These are phyloP conservation scores for Magnaporthales sp. DNA, from an alignment of 2,329 filamentous ascomycete genomes.

Conservation along the genomic window DNA sequence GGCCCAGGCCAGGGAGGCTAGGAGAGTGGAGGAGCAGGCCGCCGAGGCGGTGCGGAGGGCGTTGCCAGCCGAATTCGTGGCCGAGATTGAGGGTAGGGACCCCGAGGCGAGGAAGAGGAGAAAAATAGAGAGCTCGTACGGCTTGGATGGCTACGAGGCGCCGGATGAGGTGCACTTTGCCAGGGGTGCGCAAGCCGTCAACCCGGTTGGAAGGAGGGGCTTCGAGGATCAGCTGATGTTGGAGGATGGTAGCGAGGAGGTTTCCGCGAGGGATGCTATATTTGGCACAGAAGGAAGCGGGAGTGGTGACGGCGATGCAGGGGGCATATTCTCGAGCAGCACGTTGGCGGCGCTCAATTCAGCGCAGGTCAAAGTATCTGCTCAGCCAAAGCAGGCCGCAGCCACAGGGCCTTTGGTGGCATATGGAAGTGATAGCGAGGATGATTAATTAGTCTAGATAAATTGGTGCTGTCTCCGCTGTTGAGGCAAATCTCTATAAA, in stretches of 20 bases:
- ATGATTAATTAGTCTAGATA: conserved; percentile 6
- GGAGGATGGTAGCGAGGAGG: conserved; percentile 22
- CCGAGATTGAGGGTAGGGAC: conserved; percentile 87
- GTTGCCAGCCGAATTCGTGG: conserved; percentile 81
- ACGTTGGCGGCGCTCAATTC: conserved; percentile 71
- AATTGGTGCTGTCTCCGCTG: background rate
- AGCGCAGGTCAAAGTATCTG: conserved; percentile 43
- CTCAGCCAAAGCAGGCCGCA: conserved; percentile 40
- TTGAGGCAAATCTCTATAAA: background rate
- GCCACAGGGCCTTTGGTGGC: conserved; percentile 67
- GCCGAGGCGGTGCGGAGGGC: conserved; percentile 87
- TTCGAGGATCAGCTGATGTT: conserved; percentile 36
- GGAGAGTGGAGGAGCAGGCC: conserved; percentile 87
- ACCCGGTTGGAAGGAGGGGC: conserved; percentile 47
- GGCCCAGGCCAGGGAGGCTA: conserved; percentile 84
- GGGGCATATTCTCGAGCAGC: conserved; percentile 64
- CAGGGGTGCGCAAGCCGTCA: conserved; percentile 60
- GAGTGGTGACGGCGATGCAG: conserved; percentile 37
- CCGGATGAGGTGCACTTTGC: conserved; percentile 93
- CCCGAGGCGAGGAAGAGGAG: conserved; percentile 80
- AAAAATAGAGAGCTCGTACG: conserved; percentile 83
- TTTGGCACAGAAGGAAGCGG: background rate
- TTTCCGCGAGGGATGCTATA: background rate
- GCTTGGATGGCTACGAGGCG: conserved; percentile 83
- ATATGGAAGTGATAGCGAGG: conserved; percentile 68